Base-by-base conservation (phyloP, 2,329 filamentous ascomycete species). In the Macrophomina tecta region DNA sequence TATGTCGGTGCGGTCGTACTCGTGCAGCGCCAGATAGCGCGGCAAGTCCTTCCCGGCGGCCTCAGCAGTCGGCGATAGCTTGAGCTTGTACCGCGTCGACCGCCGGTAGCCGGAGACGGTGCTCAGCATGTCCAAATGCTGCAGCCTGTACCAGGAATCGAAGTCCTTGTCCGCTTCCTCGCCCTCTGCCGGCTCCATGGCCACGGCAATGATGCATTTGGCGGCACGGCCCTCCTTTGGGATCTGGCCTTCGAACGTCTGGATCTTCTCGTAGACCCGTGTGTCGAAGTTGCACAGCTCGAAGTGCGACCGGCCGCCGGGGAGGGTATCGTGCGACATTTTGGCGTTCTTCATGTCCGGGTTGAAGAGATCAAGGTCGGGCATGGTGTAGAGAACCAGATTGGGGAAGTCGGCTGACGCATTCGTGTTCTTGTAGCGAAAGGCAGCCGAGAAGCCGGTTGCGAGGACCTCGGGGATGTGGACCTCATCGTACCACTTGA, bases 11-110 rank as follows among this genome's bases (percentile, higher is more conserved):
- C 69, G 70, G 45, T 68, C 68, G 55, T 73, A 75, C 65, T 76
- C 74, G 69, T 72, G 68, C 58, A 75, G 18, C 14, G 69, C 72
- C 12, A 75, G 40, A 55, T 67, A 74, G n/a, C 52, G 45, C 16
- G 72, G 69, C 16, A 67, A 11, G 38, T 60, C 42, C 65, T 55
- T 69, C 38, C 12, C 23, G 18, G 45, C 45, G 2, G 51, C 38
- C 14, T 55, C 49, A 9, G 63, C 40, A 7, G 40, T 52, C 51
- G 36, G 51, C 28, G 63, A 28, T 16, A 16, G 3, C 2, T 16
- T 8, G 5, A 65, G 51, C 51, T 55, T 46, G 40, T 69, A 71
- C 3, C 69, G 64, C 32, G 67, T 71, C 2, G 66, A 69, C 38
- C 70, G 68, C 11, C 67, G 67, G 52, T 71, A 70, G 12, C 60